Evolutionary conservation across 768 basidiomycete species (phyloP), one percentile per base, ranked within the genome.

Genomic region (Clitopilus hobsonii): DNA sequence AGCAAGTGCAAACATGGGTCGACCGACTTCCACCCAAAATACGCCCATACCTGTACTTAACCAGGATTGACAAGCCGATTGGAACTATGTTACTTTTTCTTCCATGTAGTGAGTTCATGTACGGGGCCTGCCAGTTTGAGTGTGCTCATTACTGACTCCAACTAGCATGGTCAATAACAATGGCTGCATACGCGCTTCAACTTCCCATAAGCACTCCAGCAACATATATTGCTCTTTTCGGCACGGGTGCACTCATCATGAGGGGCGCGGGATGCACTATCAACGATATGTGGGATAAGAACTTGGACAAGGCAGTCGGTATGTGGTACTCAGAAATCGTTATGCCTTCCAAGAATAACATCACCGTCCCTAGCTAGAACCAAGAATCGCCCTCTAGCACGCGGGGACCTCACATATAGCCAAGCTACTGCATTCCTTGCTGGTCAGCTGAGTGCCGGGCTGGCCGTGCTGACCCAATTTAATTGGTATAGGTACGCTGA

Each of bases 231-330:
- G 72, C 82, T 28, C 74, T 98, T 1, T 98, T 98, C 64, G 95
- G 92, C 2, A 67, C 87, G 8, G 97, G 97, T 1, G 94, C 97
- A 0, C 61, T 97, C 41, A 80, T 98, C 51, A 99, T 99, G 97
- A 86, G 97, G 18, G 93, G 96, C 5, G 97, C 97, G 20, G 97
- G 97, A 2, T 99, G 97, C 70, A 98, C 93, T 2, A 96, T 99
- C 62, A 99, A 99, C 68, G 97, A 99, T 66, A 86, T 99, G 85
- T 98, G 97, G 96, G 97, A 99, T 71, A 80, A 79, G 59, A 85
- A 91, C 57, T 82, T 97, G 45, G 97, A 99, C 77, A 86, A 84
- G 65, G 85, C 87, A 32, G 97, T 98, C 49, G 94, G 95, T 94
- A 64, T 60, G 79, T 63, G 6, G 30, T n/a, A 47, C 16, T 41